These are phyloP conservation scores for Apiospora phragmitis DNA, from an alignment of 2,329 filamentous ascomycete species.

Conservation along the genomic window DNA sequence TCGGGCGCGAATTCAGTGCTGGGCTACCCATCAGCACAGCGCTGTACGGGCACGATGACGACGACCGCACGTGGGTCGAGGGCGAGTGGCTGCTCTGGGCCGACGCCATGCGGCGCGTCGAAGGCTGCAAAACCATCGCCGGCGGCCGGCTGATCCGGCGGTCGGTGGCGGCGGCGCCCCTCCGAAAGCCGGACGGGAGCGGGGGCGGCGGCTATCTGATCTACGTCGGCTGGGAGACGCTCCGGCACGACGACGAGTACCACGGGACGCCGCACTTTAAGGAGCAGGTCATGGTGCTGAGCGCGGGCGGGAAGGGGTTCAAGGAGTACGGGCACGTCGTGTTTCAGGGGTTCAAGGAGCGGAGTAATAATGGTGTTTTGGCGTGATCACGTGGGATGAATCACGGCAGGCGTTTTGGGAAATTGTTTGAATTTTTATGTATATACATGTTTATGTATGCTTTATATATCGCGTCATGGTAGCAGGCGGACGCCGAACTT, in stretches of 20 bases:
- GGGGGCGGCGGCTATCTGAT: background rate
- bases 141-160: background rate
- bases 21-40: background rate
- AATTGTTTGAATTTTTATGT: background rate
- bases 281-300: background rate
- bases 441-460: too few species aligned
- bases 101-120: background rate
- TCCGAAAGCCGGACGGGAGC: background rate
- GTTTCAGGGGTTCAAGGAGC: slow-evolving; percentile 4
- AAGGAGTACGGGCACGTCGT: slow-evolving; percentile 5
- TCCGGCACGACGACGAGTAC: background rate
- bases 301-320: background rate
- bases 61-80: background rate
- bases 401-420: background rate
- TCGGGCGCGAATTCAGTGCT: background rate
- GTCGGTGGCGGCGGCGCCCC: background rate
- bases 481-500: too few species aligned
- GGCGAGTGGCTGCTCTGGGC: slow-evolving; percentile 2
- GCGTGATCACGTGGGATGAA: background rate
- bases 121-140: background rate
- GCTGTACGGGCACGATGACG: background rate
- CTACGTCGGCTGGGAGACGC: background rate
- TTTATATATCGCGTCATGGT: too few species aligned
- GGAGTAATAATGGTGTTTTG: background rate
- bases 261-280: background rate